Evolutionary conservation across 2,329 filamentous ascomycete species (phyloP).

Genomic region (Coniosporium uncinatum): DNA sequence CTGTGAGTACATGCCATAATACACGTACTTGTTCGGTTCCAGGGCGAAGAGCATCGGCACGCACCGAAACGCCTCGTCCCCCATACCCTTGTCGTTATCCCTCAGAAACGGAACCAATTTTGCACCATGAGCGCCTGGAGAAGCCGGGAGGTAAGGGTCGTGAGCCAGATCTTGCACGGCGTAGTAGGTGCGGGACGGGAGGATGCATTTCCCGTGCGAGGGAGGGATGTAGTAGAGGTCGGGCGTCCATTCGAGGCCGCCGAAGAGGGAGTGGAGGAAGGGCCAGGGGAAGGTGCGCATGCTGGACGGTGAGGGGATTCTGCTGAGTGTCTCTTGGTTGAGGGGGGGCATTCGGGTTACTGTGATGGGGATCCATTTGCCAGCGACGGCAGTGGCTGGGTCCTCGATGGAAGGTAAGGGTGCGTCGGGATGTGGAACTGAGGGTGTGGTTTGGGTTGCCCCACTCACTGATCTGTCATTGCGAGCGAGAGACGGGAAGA

Average conservation of each 20-base stretch:
- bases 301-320: conserved; percentile 14
- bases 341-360: conserved; percentile 22
- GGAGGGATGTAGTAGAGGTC: conserved; percentile 28
- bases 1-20: conserved; percentile 40
- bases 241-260: conserved; percentile 30
- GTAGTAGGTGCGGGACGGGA: conserved; percentile 33
- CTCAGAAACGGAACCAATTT: conserved; percentile 41
- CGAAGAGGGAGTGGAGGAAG: conserved; percentile 27
- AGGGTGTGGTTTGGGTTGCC: too few relatives aligned
- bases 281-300: conserved; percentile 27
- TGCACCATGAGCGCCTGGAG: conserved; percentile 34
- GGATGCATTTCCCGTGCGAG: conserved; percentile 11
- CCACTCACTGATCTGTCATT: too few relatives aligned
- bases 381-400: too few relatives aligned
- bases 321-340: conserved; percentile 1
- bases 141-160: conserved; percentile 34
- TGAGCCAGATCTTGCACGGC: conserved; percentile 27
- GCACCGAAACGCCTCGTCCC: conserved; percentile 22
- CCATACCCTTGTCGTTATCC: conserved; percentile 18
- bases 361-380: too few relatives aligned
- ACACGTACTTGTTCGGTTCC: conserved; percentile 23
- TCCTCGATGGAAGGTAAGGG: too few relatives aligned
- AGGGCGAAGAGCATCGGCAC: conserved; percentile 32
- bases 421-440: too few relatives aligned
- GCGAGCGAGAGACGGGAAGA: too few relatives aligned